Evolutionary conservation across 2,329 filamentous ascomycete species (phyloP).

Genomic region (Anthostomella pinea): DNA sequence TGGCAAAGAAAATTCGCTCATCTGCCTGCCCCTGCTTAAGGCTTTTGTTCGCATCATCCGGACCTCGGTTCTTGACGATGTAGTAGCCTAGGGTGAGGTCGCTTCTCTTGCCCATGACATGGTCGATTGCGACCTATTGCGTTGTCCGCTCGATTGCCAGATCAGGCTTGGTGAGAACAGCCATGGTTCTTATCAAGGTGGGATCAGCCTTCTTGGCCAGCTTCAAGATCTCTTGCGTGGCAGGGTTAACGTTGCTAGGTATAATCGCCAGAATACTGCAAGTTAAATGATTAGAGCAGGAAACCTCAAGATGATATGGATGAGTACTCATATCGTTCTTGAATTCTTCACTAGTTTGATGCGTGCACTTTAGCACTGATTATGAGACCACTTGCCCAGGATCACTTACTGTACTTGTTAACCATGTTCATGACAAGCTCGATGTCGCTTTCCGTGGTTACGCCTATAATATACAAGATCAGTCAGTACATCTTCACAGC

Average conservation of each 20-base stretch:
- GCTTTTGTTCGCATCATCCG: constrained; percentile 37
- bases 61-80: constrained; percentile 46
- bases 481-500: constrained; percentile 2
- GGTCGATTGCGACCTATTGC: constrained; percentile 38
- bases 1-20: constrained; percentile 39
- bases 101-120: constrained; percentile 39
- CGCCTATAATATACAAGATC: constrained; percentile 27
- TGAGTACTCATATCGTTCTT: constrained; percentile 41
- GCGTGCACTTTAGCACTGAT: not conserved
- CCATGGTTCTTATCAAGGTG: constrained; percentile 30
- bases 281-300: not conserved
- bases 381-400: not conserved
- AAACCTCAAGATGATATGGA: not conserved
- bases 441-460: constrained; percentile 45
- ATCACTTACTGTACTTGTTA: constrained; percentile 36
- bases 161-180: constrained; percentile 50
- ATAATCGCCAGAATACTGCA: constrained; percentile 32
- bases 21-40: constrained; percentile 29
- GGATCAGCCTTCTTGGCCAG: constrained; percentile 34
- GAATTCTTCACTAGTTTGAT: constrained; percentile 33
- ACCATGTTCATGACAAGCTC: constrained; percentile 46
- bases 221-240: constrained; percentile 38
- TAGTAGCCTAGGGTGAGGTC: constrained; percentile 47
- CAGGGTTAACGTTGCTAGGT: constrained; percentile 36
- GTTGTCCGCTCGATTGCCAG: constrained; percentile 43